Base-by-base conservation (phyloP, 1,284 basidiomycete species). In the Ustilago cynodontis region DNA sequence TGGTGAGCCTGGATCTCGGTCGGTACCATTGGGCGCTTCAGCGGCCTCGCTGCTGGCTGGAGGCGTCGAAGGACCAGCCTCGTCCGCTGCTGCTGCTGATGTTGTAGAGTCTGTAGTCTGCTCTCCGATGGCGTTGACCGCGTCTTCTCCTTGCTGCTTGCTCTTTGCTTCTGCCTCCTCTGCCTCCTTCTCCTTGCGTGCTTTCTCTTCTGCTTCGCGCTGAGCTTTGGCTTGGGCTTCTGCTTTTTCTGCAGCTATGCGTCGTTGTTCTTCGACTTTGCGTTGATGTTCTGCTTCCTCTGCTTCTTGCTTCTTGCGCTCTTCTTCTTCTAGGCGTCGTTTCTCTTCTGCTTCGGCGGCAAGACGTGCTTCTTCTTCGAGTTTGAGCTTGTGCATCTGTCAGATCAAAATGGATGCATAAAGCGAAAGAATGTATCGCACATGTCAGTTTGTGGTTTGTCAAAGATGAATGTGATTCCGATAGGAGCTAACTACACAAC, bases 1-100 rank as follows among this genome's bases (percentile, higher is more conserved):
- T 2, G 80, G 80, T 2, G 79, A 81, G n/a, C 71, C 75, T 7
- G 66, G 65, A 3, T 58, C 59, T 10, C 50, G 58, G 18, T 63
- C 63, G 24, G 49, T 54, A 6, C 56, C 24, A 35, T 57, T 66
- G 1, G 56, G 14, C 18, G 57, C 65, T 53, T 72, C 65, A 4
- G 56, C 54, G 20, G 47, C 59, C 24, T 63, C 70, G 33, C 56
- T 68, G 9, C 58, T 45, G 5, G 56, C 13, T 3, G 55, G 50
- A 29, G 31, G 45, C 7, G 57, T 26, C 35, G 29, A 24, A 10
- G 26, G 33, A 14, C 53, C 41, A 16, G 29, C 22, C 6, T 52
- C 22, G 11, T 47, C 43, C 16, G 14, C n/a, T 16, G 20, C n/a
- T 16, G 20, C 16, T 45, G 28, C 20, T 31, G 35, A 4, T 43